A percentile compares a stretch with the other conserved stretches of the same genome.
phyloP scores from a whole-genome alignment of 805 yeast species.

The Zygosaccharomyces gambellarensis region DNA sequence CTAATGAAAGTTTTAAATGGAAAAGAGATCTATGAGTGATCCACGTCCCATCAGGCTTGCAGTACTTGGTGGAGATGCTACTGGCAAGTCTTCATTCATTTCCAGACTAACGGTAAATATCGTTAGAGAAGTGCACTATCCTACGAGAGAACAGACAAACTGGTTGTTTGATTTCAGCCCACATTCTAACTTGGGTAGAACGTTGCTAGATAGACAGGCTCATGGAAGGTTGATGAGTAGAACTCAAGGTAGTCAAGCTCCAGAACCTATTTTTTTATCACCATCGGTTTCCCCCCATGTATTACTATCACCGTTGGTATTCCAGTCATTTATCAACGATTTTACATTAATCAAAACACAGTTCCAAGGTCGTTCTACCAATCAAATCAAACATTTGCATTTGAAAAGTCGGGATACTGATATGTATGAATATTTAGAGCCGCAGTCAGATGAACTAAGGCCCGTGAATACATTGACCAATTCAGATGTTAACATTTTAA shows the following conservation, averaged over 20 bases:
- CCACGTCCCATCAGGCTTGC: slow-evolving; percentile 51
- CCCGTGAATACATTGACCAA: slow-evolving; percentile 13
- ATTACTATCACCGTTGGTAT: slow-evolving; percentile 37
- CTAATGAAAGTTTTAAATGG: background rate
- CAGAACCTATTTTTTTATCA: slow-evolving; percentile 30
- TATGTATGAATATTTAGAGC: slow-evolving; percentile 12
- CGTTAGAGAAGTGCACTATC: slow-evolving; percentile 67
- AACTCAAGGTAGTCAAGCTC: slow-evolving; percentile 28
- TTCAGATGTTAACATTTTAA: slow-evolving; percentile 16
- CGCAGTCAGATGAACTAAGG: slow-evolving; percentile 2
- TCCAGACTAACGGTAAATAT: slow-evolving; percentile 45
- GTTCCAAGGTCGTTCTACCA: slow-evolving; percentile 16
- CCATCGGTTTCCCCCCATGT: slow-evolving; percentile 31
- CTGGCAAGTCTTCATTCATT: slow-evolving; percentile 58
- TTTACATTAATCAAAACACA: slow-evolving; percentile 19
- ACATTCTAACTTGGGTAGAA: slow-evolving; percentile 34
- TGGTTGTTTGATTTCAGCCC: slow-evolving; percentile 54
- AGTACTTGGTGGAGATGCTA: slow-evolving; percentile 52
- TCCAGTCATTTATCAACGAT: slow-evolving; percentile 33
- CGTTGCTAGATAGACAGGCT: slow-evolving; percentile 45
- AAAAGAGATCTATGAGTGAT: slow-evolving; percentile 10
- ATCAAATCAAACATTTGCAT: slow-evolving; percentile 11
- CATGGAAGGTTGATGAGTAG: slow-evolving; percentile 38
- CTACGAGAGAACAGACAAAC: slow-evolving; percentile 60
- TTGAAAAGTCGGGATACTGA: slow-evolving; percentile 10